Evolutionary conservation across 75 land plant species (phyloP).

Genomic region (Cupressus sempervirens): DNA sequence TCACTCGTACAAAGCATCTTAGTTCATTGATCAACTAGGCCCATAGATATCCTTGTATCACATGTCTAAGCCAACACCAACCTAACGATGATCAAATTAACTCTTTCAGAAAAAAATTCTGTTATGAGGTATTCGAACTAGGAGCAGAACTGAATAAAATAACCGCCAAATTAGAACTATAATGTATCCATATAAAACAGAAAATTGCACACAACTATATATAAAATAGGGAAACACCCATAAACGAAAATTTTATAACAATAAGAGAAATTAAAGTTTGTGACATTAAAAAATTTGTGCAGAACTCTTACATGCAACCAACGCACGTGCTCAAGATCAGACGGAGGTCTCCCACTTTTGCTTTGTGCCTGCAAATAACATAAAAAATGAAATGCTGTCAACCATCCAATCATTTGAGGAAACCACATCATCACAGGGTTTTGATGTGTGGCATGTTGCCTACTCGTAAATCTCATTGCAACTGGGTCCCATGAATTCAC

Average conservation of each 20-base stretch:
- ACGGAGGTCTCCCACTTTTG: conserved; percentile 54
- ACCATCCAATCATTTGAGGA: background rate
- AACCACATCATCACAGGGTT: background rate
- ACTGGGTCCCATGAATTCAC: background rate
- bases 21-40: background rate
- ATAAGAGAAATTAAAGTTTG: background rate
- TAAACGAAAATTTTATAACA: background rate
- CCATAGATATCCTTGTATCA: background rate
- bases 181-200: background rate
- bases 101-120: background rate
- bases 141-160: no score
- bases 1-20: background rate
- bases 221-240: background rate
- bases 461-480: background rate
- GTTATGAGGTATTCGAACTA: background rate
- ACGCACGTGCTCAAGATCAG: conserved; percentile 66
- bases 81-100: background rate
- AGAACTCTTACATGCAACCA: conserved; percentile 70
- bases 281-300: background rate
- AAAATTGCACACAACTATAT: background rate
- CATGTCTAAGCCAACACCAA: background rate
- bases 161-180: background rate
- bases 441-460: background rate
- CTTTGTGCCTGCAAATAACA: conserved; percentile 55
- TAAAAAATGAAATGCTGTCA: conserved; percentile 2